A percentile compares a stretch with the other conserved stretches of the same genome.
Conservation (phyloP, 2,329 filamentous ascomycete species). For the Aureobasidium sp. region DNA sequence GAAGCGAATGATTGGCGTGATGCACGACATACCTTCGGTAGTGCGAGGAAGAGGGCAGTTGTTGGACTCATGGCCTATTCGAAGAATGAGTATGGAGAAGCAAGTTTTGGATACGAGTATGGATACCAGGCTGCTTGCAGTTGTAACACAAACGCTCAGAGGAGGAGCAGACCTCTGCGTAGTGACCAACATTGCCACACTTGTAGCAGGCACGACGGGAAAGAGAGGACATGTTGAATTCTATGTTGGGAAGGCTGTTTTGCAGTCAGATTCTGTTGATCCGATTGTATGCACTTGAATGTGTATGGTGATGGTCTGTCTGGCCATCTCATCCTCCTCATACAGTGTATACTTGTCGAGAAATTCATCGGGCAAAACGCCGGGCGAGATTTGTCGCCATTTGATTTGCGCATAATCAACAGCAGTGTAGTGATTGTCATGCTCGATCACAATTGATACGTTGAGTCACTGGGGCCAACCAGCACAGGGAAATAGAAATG, state of each 20-base stretch:
- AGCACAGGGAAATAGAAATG: neutral
- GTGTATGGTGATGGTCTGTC: neutral
- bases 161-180: constrained; percentile 88
- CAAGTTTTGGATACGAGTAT: constrained; percentile 12
- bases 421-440: neutral
- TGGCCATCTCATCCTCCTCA: neutral
- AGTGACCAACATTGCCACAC: constrained; percentile 48
- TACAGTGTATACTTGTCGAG: neutral
- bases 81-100: constrained; percentile 21
- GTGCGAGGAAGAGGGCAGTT: constrained; percentile 93
- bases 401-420: neutral
- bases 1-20: neutral
- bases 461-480: neutral
- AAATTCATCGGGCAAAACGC: neutral
- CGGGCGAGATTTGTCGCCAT: too few relatives aligned
- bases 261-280: neutral
- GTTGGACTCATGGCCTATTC: constrained; percentile 85
- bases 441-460: neutral
- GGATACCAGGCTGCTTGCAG: constrained; percentile 80
- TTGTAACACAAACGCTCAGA: constrained; percentile 99
- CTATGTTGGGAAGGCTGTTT: neutral
- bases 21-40: constrained; percentile 65
- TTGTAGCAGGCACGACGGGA: constrained; percentile 49
- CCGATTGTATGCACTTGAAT: neutral
- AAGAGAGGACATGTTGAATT: constrained; percentile 43